Conservation (phyloP, 2,329 filamentous ascomycete species). For the Dactylellina drechsleri region DNA sequence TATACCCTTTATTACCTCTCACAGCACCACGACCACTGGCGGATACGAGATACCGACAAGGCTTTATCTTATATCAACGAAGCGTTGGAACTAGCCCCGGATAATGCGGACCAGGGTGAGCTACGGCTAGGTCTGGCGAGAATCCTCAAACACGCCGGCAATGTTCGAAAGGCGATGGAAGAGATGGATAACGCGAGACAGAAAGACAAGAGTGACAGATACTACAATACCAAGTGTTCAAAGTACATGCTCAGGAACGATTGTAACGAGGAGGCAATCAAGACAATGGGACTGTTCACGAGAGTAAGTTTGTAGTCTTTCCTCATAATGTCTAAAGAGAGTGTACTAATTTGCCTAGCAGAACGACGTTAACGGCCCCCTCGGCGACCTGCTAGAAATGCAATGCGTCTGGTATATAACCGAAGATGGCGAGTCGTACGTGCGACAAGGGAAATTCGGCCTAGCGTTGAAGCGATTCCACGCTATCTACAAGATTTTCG, state of each 20-base stretch:
- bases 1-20: slow-evolving; percentile 92
- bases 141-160: slow-evolving; percentile 89
- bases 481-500: slow-evolving; percentile 88
- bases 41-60: slow-evolving; percentile 83
- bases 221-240: slow-evolving; percentile 97
- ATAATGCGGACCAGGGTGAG: slow-evolving; percentile 73
- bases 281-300: slow-evolving; percentile 93
- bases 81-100: slow-evolving; percentile 80
- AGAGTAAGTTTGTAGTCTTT: slow-evolving; percentile 66
- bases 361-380: slow-evolving; percentile 78
- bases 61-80: slow-evolving; percentile 84
- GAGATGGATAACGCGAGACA: slow-evolving; percentile 87
- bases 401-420: slow-evolving; percentile 97
- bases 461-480: slow-evolving; percentile 93
- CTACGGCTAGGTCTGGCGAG: slow-evolving; percentile 95
- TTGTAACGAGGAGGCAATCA: slow-evolving; percentile 83
- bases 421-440: slow-evolving; percentile 90
- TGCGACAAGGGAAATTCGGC: slow-evolving; percentile 81
- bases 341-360: slow-evolving; percentile 24
- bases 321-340: background rate
- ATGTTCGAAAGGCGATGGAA: slow-evolving; percentile 80
- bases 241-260: slow-evolving; percentile 96
- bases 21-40: slow-evolving; percentile 94
- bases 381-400: slow-evolving; percentile 95
- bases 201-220: slow-evolving; percentile 88